Evolutionary conservation across 2,329 filamentous ascomycete species (phyloP).

Genomic region (Macrophomina tecta): DNA sequence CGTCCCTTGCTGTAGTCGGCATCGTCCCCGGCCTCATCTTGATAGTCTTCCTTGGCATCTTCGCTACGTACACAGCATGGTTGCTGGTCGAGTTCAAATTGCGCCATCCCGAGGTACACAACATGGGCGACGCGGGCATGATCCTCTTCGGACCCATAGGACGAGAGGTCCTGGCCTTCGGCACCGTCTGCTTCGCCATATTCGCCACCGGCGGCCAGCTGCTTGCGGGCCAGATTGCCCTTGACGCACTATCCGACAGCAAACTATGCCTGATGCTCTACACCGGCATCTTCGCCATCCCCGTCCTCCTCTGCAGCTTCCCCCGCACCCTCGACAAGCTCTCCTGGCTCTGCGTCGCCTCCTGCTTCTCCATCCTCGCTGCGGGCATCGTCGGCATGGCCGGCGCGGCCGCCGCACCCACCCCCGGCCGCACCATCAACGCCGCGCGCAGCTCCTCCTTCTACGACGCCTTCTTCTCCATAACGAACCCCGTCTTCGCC

Average conservation of each 20-base stretch:
- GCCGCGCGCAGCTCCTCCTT: slow-evolving; percentile 49
- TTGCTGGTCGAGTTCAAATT: slow-evolving; percentile 55
- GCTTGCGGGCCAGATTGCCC: slow-evolving; percentile 58
- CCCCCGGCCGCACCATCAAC: slow-evolving; percentile 46
- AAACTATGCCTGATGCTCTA: slow-evolving; percentile 56
- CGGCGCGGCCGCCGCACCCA: slow-evolving; percentile 54
- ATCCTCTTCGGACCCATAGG: slow-evolving; percentile 41
- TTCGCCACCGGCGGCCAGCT: slow-evolving; percentile 59
- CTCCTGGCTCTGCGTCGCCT: slow-evolving; percentile 54
- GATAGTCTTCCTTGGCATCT: slow-evolving; percentile 58
- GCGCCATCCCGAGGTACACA: slow-evolving; percentile 44
- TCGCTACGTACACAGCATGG: slow-evolving; percentile 59
- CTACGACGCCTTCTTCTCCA: slow-evolving; percentile 53
- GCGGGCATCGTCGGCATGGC: slow-evolving; percentile 60
- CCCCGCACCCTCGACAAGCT: slow-evolving; percentile 59
- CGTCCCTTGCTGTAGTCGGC: slow-evolving; percentile 58
- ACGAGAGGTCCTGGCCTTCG: slow-evolving; percentile 40
- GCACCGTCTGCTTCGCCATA: slow-evolving; percentile 60
- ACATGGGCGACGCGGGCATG: slow-evolving; percentile 45
- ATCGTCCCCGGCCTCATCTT: slow-evolving; percentile 60
- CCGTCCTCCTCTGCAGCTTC: slow-evolving; percentile 54
- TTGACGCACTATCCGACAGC: slow-evolving; percentile 53
- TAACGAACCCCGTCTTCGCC: slow-evolving; percentile 61
- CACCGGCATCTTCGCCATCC: slow-evolving; percentile 53
- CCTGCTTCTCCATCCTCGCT: slow-evolving; percentile 55